Base-by-base conservation (phyloP, 2,329 filamentous ascomycete genomes). In the Alternaria gansuensis region DNA sequence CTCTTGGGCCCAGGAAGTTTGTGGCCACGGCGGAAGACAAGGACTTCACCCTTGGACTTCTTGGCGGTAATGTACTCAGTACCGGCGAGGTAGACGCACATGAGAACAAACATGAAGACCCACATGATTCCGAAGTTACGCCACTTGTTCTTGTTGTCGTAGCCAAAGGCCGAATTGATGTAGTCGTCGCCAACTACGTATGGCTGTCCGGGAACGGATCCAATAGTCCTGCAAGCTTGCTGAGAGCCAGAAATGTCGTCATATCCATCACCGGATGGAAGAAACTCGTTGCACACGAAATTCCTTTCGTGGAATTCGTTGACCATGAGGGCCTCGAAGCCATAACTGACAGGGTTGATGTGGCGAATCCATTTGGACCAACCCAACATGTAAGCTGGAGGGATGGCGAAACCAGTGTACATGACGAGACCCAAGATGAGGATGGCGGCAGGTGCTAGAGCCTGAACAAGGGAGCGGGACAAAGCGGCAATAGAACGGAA, bases 331-430 rank as follows among this genome's bases (percentile, higher is more conserved):
- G 87, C 82, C 75, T 96, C 92, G 70, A 96, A 96, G 0, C 87
- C 87, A 64, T 96, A 96, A 1, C 86, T 87, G 10, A 96, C 84
- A 2, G 91, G 91, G 60, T 96, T 88, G 37, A 95, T 80, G 73
- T 91, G 94, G 73, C 90, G 90, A 62, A 96, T 86, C 92, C 92
- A 96, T 60, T 88, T 84, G 68, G 90, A 90, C 91, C 92, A 96
- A 1, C 81, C 85, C 6, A 90, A 83, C 90, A 92, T 95, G 77
- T 94, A 83, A 23, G 64, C 73, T 0, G 76, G 77, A 7, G 83
- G 82, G 53, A 85, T 81, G 1, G 80, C 77, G 73, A 93, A 91
- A 60, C 88, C 90, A 17, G 90, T 92, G 75, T 83, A 84, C 66
- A 84, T 88, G 76, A 92, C 83, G 33, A 91, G 83, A 60, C 83